A percentile compares a stretch with the other conserved stretches of the same genome.
Evolutionary conservation across 768 basidiomycete genomes (phyloP).

Genomic region (Psilocybe sp.): DNA sequence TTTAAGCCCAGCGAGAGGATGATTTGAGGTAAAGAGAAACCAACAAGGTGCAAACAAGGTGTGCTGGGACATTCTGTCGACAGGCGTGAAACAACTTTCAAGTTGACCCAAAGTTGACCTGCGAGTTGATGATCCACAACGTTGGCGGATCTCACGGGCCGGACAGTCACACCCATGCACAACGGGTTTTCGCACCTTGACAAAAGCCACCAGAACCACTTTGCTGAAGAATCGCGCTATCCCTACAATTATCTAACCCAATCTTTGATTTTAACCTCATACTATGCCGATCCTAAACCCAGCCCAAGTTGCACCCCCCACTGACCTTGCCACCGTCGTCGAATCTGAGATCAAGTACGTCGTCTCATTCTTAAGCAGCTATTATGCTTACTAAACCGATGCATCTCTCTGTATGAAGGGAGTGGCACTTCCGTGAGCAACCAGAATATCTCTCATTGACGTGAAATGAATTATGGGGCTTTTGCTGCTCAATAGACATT

Average conservation of each 20-base stretch:
- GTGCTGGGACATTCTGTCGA: no score
- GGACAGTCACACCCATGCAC: no score
- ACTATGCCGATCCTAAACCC: constrained; percentile 2
- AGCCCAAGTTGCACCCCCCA: constrained; percentile 12
- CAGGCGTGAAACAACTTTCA: no score
- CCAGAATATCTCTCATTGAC: neutral
- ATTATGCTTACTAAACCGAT: constrained; percentile 1
- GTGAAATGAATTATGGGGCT: neutral
- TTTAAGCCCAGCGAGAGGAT: no score
- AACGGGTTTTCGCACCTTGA: no score
- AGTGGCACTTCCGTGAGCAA: constrained; percentile 83
- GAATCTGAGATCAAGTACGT: constrained; percentile 61
- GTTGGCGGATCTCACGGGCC: no score
- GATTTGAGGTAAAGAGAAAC: no score
- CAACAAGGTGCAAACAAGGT: no score
- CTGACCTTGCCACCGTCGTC: constrained; percentile 56
- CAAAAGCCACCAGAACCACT: no score
- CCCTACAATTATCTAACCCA: neutral
- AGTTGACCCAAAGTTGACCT: no score
- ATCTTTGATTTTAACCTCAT: neutral
- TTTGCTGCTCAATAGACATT: constrained; percentile 47
- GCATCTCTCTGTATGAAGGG: constrained; percentile 34
- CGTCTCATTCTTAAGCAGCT: neutral
- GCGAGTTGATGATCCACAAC: no score
- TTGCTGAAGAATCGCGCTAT: no score